Evolutionary conservation across 2,329 filamentous ascomycete species (phyloP).

Genomic region (Zelopaecilomyces penicillatus): DNA sequence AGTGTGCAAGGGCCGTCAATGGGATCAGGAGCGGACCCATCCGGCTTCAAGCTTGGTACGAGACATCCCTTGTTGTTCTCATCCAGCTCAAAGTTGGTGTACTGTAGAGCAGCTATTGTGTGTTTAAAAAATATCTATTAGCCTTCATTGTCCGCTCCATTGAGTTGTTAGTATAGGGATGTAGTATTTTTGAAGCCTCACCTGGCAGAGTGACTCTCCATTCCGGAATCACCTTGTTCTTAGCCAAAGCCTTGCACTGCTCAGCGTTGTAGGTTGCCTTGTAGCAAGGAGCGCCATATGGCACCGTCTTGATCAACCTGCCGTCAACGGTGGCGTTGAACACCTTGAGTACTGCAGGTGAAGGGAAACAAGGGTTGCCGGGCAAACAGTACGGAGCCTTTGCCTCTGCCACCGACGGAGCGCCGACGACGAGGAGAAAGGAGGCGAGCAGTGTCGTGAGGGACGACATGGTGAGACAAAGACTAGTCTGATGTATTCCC

Average conservation of each 20-base stretch:
- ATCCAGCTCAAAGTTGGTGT: conserved; percentile 1
- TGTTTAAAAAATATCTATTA: not conserved
- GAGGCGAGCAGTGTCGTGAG: no score
- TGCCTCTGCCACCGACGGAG: not conserved
- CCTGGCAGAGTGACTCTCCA: conserved; percentile 1
- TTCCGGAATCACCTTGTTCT: not conserved
- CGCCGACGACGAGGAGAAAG: no score
- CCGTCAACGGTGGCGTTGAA: conserved; percentile 1
- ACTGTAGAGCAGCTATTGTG: not conserved
- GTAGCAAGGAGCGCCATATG: conserved; percentile 4
- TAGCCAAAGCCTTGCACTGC: not conserved
- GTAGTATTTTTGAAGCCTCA: not conserved
- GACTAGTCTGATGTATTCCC: no score
- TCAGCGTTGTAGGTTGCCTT: conserved; percentile 1
- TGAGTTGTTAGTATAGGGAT: no score
- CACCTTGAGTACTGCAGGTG: not conserved
- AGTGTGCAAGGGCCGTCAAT: not conserved
- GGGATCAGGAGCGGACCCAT: conserved; percentile 1
- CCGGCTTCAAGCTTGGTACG: not conserved
- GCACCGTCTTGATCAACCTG: not conserved
- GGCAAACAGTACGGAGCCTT: conserved; percentile 2
- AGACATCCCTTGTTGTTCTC: conserved; percentile 1
- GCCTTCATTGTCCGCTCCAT: no score
- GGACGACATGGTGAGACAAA: no score
- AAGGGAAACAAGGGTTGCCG: not conserved